Evolutionary conservation across 2,329 filamentous ascomycete species (phyloP), one percentile per base, ranked within the genome.

Genomic region (Hypoxylon sp.): DNA sequence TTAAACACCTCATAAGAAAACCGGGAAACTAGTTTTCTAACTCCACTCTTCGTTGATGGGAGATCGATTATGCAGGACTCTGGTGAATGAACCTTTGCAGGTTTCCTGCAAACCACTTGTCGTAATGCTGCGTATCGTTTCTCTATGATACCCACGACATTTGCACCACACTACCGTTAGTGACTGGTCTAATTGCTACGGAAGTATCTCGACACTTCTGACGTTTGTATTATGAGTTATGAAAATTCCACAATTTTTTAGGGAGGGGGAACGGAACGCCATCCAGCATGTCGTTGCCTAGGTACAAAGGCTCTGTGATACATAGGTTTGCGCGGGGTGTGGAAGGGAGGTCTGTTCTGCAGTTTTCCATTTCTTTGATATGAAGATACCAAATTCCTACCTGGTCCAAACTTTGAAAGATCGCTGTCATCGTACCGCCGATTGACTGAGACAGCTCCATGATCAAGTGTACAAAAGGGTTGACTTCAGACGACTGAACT

Each of bases 151-250:
- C 24, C 24, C 24, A 27, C 24, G 24, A 24, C 11, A 21, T 29
- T 32, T 32, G n/a, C 62, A 39, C 62, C 42, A 47, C 35, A 39
- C 44, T 44, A 21, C 35, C 52, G 39, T 46, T 46, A 24, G 42
- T 11, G 59, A 37, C 50, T 39, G 24, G 15, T 17, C 6, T 37
- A 24, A 48, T 42, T 44, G 47, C 29, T 29, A 44, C 37, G 29
- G 44, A 29, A 57, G 35, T 44, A 37, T 46, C 17, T 3, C 35
- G 13, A 15, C 57, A 62, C 62, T 66, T 72, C 42, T 62, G 59
- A 67, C 63, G 68, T 68, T 68, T 75, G 74, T 67, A 62, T 70
- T 75, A 75, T 72, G 74, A 75, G 60, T 74, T 70, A 75, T 48
- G 74, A 75, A 65, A 64, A 72, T 54, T 63, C 62, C 53, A 52